These are phyloP conservation scores for Ananas comosus DNA, from an alignment of 176 grass and related monocot genomes.

Conservation along the genomic window DNA sequence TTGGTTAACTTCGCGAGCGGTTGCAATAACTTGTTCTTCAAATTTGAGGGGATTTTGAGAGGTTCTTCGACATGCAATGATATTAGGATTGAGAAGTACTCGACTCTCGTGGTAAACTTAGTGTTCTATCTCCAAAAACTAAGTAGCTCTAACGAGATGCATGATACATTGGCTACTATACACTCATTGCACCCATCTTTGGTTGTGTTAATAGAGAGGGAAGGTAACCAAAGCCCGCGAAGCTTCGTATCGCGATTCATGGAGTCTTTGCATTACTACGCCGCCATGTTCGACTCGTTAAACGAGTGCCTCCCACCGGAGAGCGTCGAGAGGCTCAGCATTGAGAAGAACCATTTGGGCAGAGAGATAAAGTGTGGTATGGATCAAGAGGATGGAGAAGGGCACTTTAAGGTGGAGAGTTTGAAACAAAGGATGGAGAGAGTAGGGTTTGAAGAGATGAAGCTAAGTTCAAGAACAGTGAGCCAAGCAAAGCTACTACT, in stretches of 20 bases:
- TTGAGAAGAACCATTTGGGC: constrained; percentile 69
- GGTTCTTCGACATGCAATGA: background rate
- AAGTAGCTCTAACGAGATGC: constrained; percentile 21
- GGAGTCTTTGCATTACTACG: constrained; percentile 46
- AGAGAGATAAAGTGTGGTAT: constrained; percentile 45
- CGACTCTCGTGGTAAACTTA: constrained; percentile 61
- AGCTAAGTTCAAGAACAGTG: constrained; percentile 55
- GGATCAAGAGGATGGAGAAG: background rate
- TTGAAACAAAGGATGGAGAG: constrained; percentile 50
- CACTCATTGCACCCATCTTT: constrained; percentile 41
- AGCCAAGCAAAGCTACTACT: constrained; percentile 91
- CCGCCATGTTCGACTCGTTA: constrained; percentile 67
- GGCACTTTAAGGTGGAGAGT: background rate
- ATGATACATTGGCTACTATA: constrained; percentile 29
- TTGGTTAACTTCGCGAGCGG: constrained; percentile 44
- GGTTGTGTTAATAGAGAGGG: constrained; percentile 51
- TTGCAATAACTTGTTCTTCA: constrained; percentile 44
- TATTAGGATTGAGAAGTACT: constrained; percentile 25
- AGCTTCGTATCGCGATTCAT: constrained; percentile 40
- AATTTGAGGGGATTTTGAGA: constrained; percentile 50
- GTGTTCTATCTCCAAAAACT: constrained; percentile 36
- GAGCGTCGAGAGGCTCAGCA: constrained; percentile 52
- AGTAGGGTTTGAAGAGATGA: constrained; percentile 36
- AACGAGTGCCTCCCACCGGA: constrained; percentile 65
- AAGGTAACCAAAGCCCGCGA: constrained; percentile 2